Evolutionary conservation across 139 green algal genomes (phyloP), one percentile per base, ranked within the genome.

Genomic region (Coelastrella sp.): DNA sequence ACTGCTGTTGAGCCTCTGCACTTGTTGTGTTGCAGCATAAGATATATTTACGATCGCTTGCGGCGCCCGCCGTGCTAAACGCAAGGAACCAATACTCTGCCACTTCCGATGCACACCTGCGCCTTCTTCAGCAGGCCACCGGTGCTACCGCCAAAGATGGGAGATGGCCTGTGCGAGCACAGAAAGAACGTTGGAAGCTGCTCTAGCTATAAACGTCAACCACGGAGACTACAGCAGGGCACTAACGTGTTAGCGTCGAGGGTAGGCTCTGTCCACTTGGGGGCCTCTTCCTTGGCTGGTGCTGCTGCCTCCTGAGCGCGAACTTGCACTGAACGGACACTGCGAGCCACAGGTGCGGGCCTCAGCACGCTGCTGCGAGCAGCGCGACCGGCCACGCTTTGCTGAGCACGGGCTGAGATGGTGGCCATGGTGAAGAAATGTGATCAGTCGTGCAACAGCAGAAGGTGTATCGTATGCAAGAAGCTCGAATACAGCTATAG

Each of bases 111-210:
- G 69, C 25, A 40, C 34, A 95, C 90, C 93, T 97, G 95, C 38
- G 97, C 97, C 94, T 99, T 98, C 79, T 93, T 85, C 45, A 99
- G 93, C 76, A 99, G 94, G 69, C 97, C 97, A 43, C 97, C 97
- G 32, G 97, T 99, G 95, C 89, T 96, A 76, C 97, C 97, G 57
- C 97, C 97, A 90, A 99, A 99, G 90, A 99, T 99, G 62, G 97
- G 97, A 30, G 91, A 96, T 23, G 97, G 97, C 23, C 53, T 64
- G 53, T 64, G 30, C 53, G 27, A 32, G 5, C 7, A n/a, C 7
- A 64, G 21, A n/a, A 64, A n/a, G n/a, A n/a, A n/a, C n/a, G n/a
- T n/a, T n/a, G n/a, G n/a, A n/a, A n/a, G n/a, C n/a, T n/a, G n/a
- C n/a, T 57, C 48, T 15, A 57, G 48, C 48, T 15, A 57, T 57